phyloP scores from a whole-genome alignment of 2,329 filamentous ascomycete genomes.

The Penicillium sp. region DNA sequence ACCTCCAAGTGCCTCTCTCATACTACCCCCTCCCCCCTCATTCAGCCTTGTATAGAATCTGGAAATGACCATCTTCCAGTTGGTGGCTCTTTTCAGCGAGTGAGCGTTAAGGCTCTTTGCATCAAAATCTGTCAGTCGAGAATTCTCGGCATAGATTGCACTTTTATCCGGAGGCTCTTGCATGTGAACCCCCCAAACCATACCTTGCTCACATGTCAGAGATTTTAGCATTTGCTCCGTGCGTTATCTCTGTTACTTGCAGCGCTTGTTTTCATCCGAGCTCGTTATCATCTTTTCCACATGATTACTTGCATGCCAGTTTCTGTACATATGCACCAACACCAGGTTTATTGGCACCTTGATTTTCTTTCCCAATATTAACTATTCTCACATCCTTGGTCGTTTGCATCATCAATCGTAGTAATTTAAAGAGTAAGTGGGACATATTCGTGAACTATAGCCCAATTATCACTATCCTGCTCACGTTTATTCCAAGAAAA shows the following conservation, averaged over 20 bases:
- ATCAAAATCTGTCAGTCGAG: conserved; percentile 11
- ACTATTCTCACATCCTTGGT: too few species aligned
- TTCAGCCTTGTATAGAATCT: conserved; percentile 22
- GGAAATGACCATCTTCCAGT: conserved; percentile 7
- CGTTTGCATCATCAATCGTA: too few species aligned
- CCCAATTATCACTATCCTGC: conserved; percentile 15
- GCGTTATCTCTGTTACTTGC: neutral
- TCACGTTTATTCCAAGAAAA: conserved; percentile 23
- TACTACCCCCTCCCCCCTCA: too few species aligned
- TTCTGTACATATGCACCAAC: neutral
- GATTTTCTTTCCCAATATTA: neutral
- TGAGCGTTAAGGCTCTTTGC: conserved; percentile 10
- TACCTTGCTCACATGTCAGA: conserved; percentile 15
- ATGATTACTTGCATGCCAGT: neutral
- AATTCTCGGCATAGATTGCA: conserved; percentile 20
- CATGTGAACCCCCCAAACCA: conserved; percentile 18
- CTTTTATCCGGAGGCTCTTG: conserved; percentile 7
- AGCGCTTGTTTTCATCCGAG: conserved; percentile 2
- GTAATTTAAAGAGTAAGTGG: conserved; percentile 1
- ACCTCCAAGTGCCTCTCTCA: neutral
- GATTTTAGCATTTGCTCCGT: neutral
- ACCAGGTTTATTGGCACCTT: neutral
- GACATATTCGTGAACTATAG: conserved; percentile 20
- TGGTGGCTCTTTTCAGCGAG: conserved; percentile 18
- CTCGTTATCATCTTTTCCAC: neutral